Percentiles rank a stretch among this genome's conserved stretches.
These are phyloP conservation scores for Pyrrhoderma noxium DNA, from an alignment of 1,284 basidiomycete species.

Conservation along the genomic window DNA sequence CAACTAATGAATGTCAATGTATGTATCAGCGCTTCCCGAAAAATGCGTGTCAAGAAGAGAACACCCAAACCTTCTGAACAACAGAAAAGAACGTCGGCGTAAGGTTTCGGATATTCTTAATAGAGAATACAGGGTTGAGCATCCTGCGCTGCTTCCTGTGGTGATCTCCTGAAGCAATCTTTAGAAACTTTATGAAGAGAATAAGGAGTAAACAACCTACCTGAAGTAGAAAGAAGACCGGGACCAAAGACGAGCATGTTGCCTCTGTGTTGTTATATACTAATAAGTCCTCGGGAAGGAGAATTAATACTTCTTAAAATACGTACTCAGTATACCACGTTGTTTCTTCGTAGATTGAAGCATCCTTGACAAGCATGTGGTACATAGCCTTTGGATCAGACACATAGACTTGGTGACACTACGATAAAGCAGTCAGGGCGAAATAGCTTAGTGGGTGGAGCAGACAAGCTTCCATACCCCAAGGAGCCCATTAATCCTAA, in stretches of 20 bases:
- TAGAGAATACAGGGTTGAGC: slow-evolving; percentile 19
- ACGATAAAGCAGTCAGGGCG: not conserved
- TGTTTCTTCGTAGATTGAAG: slow-evolving; percentile 16
- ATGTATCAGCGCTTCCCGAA: not conserved
- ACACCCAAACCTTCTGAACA: slow-evolving; percentile 13
- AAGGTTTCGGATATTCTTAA: slow-evolving; percentile 18
- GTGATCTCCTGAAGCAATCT: slow-evolving; percentile 15
- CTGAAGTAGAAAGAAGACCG: slow-evolving; percentile 17
- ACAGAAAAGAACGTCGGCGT: slow-evolving; percentile 16
- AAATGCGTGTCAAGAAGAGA: not conserved
- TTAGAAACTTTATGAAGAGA: slow-evolving; percentile 3
- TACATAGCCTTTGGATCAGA: slow-evolving; percentile 19
- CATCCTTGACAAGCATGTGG: slow-evolving; percentile 18
- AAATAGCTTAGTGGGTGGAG: not conserved
- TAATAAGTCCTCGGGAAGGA: not conserved
- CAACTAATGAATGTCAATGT: slow-evolving; percentile 5
- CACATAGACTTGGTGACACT: slow-evolving; percentile 18
- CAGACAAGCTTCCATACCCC: slow-evolving; percentile 10
- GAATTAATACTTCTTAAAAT: not conserved
- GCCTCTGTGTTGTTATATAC: slow-evolving; percentile 1
- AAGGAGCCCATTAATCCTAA: slow-evolving; percentile 16
- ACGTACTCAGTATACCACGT: slow-evolving; percentile 18
- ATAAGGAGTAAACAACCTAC: not conserved
- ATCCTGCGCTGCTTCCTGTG: slow-evolving; percentile 19
- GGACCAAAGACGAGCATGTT: slow-evolving; percentile 18